Base-by-base conservation (phyloP, 805 yeast species). In the Kluyveromyces aestuarii region DNA sequence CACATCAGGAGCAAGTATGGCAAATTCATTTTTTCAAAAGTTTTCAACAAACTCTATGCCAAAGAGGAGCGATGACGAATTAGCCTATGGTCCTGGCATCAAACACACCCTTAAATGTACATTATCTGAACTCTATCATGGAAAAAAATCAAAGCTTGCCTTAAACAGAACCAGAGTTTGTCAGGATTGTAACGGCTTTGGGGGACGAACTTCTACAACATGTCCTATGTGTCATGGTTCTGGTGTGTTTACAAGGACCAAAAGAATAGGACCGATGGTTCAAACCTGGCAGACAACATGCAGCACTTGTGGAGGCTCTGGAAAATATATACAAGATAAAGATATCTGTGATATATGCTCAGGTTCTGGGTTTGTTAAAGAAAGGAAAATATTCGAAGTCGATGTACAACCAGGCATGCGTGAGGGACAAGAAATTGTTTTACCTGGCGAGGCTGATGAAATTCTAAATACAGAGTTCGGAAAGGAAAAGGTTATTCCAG, bases 401-500 rank as follows among this genome's bases (percentile, higher is more conserved):
- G 66, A 66, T n/a, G 69, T 82, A 2, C 72, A 74, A 16, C 79
- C 81, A 2, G 90, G 90, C 2, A 69, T 79, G 39, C 64, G 66
- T 40, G 61, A 74, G 45, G 80, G 81, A 0, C 80, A 79, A 51
- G 64, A 69, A 41, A 72, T 81, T 17, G 67, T 79, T 1, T 64
- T 81, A 18, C 67, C 73, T n/a, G 77, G 81, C 6, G 81, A 77
- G 55, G 86, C 82, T 0, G 89, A 84, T 57, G 84, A 82, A 61
- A 84, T 80, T 0, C 61, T 75, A 17, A 71, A 73, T 51, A 52
- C 58, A 1, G 42, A 43, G 7, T 49, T 45, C 25, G 61, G 59
- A 6, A 54, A 51, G 17, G 59, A 59, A 46, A 56, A 50, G 19
- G 66, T 79, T 2, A 64, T 75, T 2, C 84, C 89, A 0, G 90